phyloP scores from a whole-genome alignment of 2,329 filamentous ascomycete species.

The Chrysoporthe austroafricana region DNA sequence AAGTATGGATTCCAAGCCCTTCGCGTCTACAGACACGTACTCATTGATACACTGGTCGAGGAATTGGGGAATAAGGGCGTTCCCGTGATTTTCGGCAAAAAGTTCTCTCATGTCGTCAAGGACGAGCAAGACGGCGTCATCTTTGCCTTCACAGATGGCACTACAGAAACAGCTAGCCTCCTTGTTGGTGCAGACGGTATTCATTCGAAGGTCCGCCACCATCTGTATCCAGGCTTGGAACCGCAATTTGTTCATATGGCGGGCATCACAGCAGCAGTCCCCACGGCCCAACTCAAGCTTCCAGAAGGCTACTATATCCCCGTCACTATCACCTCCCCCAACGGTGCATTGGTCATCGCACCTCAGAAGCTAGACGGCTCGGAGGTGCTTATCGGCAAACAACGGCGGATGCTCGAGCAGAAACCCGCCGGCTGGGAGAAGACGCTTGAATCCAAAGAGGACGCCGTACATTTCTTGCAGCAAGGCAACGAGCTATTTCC shows the following conservation, averaged over 20 bases:
- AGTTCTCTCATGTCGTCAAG: conserved; percentile 47
- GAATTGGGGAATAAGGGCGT: conserved; percentile 47
- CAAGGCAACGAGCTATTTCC: conserved; percentile 43
- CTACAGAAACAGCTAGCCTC: conserved; percentile 42
- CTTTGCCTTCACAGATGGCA: conserved; percentile 53
- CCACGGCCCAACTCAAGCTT: conserved; percentile 42
- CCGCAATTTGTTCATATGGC: conserved; percentile 55
- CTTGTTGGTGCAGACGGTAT: conserved; percentile 65
- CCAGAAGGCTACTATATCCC: conserved; percentile 44
- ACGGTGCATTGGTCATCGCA: conserved; percentile 55
- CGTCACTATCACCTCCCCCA: conserved; percentile 46
- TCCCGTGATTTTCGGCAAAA: conserved; percentile 50
- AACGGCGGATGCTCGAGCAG: conserved; percentile 43
- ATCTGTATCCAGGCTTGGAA: conserved; percentile 52
- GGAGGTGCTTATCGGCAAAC: conserved; percentile 53
- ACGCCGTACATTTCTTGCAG: conserved; percentile 40
- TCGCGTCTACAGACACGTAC: conserved; percentile 56
- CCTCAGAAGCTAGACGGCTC: conserved; percentile 53
- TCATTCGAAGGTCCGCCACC: conserved; percentile 56
- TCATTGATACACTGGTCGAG: conserved; percentile 52
- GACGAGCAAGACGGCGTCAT: conserved; percentile 47
- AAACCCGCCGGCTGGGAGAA: conserved; percentile 48
- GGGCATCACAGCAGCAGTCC: conserved; percentile 39
- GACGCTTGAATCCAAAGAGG: conserved; percentile 44
- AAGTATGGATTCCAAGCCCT: conserved; percentile 58